phyloP scores from a whole-genome alignment of 179 eudicot species.

The Heliamphora pulchella region DNA sequence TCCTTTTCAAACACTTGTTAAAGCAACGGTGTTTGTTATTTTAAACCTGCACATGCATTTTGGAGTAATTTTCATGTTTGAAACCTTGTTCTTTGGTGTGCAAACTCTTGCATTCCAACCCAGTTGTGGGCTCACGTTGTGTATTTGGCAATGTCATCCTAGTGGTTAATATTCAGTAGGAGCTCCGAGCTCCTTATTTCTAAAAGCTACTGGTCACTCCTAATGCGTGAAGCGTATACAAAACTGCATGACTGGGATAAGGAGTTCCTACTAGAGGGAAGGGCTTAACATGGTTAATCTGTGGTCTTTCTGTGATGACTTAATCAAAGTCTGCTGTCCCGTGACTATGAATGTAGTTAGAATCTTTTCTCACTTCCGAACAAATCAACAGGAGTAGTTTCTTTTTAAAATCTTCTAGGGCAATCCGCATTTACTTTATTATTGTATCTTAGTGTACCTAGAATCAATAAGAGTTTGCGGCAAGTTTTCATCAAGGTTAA shows the following conservation, averaged over 20 bases:
- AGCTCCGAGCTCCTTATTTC: not conserved
- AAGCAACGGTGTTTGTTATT: not conserved
- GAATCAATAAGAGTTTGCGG: not conserved
- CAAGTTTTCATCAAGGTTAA: not conserved
- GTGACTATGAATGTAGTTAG: no score
- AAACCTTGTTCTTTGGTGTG: not conserved
- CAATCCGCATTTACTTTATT: not conserved
- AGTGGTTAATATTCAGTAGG: not conserved
- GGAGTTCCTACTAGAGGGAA: not conserved
- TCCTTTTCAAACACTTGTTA: not conserved
- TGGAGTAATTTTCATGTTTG: not conserved
- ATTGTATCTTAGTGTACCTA: not conserved
- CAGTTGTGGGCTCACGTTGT: not conserved
- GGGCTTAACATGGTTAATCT: not conserved
- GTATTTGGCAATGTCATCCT: not conserved
- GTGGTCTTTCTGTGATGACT: not conserved
- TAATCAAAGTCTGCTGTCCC: no score
- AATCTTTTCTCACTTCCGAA: not conserved
- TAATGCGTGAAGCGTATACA: not conserved
- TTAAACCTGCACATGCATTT: not conserved
- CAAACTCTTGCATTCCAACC: constrained; percentile 2
- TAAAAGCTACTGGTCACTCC: not conserved
- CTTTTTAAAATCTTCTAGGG: not conserved
- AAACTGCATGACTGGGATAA: not conserved
- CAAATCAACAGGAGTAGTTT: not conserved